Percentiles rank a stretch among this genome's conserved stretches.
phyloP scores from a whole-genome alignment of 306 rosid species.

The Quercus wislizeni region DNA sequence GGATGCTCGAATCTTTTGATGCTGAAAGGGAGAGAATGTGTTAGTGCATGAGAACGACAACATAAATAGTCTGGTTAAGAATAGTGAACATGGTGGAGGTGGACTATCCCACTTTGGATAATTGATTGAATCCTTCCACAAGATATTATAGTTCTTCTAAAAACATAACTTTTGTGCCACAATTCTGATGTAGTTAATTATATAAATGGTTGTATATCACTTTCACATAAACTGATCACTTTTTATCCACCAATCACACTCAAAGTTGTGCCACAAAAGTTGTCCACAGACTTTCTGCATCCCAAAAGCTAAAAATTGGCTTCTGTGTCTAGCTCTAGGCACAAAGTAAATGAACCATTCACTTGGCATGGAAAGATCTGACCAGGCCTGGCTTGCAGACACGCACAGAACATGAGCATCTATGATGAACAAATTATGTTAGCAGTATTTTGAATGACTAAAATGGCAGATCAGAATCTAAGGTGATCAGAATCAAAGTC shows the following conservation, averaged over 20 bases:
- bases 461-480: too few species aligned
- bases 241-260: too few species aligned
- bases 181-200: too few species aligned
- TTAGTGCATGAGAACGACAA: constrained; percentile 9
- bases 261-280: too few species aligned
- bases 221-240: too few species aligned
- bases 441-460: not conserved
- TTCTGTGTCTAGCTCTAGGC: not conserved
- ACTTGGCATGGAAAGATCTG: not conserved
- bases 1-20: not conserved
- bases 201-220: fast-evolving
- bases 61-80: constrained; percentile 10
- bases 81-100: not conserved
- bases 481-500: not conserved
- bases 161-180: too few species aligned
- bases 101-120: constrained; percentile 7
- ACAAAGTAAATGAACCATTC: not conserved
- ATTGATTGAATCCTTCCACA: not conserved
- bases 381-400: not conserved
- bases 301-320: too few species aligned
- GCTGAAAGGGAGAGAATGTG: not conserved
- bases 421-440: not conserved
- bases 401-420: not conserved
- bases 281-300: too few species aligned
- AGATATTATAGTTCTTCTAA: not conserved